Conservation (phyloP, 2,329 filamentous ascomycete species). For the Phaeosphaeriaceae sp. region DNA sequence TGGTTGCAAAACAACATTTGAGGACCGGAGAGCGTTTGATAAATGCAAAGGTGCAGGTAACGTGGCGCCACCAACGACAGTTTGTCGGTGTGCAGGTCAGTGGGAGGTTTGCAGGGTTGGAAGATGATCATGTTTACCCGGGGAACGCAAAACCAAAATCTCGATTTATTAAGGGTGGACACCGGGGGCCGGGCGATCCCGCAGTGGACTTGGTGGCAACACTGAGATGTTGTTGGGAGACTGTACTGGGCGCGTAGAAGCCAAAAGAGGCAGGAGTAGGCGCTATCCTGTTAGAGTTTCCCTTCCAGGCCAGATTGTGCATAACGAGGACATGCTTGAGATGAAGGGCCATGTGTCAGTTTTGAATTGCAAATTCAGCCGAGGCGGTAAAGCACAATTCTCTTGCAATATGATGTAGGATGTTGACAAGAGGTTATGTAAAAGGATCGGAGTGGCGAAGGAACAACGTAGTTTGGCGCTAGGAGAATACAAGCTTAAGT, state of each 20-base stretch:
- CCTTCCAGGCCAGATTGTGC: not conserved
- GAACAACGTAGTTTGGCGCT: too few relatives aligned
- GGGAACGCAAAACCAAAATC: not conserved
- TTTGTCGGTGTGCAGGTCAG: not conserved
- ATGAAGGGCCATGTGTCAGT: not conserved
- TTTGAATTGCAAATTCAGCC: too few relatives aligned
- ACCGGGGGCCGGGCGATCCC: too few relatives aligned
- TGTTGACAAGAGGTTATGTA: too few relatives aligned
- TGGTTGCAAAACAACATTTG: not conserved
- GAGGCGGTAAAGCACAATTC: too few relatives aligned
- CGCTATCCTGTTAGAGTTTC: conserved; percentile 2
- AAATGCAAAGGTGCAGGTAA: not conserved
- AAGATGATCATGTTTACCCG: not conserved
- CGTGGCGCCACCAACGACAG: not conserved
- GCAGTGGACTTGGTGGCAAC: not conserved
- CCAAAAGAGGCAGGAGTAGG: conserved; percentile 5
- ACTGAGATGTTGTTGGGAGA: conserved; percentile 9
- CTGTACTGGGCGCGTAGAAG: conserved; percentile 4
- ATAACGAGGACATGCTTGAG: not conserved
- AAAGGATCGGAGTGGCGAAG: too few relatives aligned
- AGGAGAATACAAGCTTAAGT: too few relatives aligned
- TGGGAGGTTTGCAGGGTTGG: not conserved
- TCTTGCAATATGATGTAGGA: too few relatives aligned
- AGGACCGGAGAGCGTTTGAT: not conserved
- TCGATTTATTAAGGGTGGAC: not conserved